Conservation (phyloP, 768 basidiomycete species). For the Tylopilus cervinicoccineus region DNA sequence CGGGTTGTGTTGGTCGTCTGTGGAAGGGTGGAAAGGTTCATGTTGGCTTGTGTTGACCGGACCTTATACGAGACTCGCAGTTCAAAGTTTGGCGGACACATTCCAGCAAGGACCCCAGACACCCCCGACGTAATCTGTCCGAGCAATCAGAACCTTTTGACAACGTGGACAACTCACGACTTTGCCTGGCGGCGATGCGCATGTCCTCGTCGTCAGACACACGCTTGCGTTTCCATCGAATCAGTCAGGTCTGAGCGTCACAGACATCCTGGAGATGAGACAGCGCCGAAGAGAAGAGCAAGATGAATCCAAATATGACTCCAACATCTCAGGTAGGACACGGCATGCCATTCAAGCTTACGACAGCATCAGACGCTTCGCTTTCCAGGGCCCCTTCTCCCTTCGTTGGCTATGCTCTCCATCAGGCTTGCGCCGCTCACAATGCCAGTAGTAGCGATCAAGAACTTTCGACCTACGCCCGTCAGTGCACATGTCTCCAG, state of each 20-base stretch:
- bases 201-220: conserved; percentile 27
- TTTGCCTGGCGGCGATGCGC: too few relatives aligned
- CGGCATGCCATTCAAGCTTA: conserved; percentile 7
- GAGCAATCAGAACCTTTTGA: conserved; percentile 1
- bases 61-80: conserved; percentile 49
- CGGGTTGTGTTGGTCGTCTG: conserved; percentile 35
- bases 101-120: conserved; percentile 28
- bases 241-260: conserved; percentile 1
- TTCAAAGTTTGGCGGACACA: conserved; percentile 22
- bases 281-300: conserved; percentile 3
- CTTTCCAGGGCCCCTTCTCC: conserved; percentile 21
- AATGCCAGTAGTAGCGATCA: conserved; percentile 91
- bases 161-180: neutral
- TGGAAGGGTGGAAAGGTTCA: conserved; percentile 44
- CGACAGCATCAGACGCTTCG: conserved; percentile 38
- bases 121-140: conserved; percentile 9
- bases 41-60: conserved; percentile 50
- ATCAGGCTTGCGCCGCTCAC: conserved; percentile 74
- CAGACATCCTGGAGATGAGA: conserved; percentile 12
- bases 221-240: conserved; percentile 43
- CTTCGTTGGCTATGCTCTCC: conserved; percentile 57
- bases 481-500: conserved; percentile 8
- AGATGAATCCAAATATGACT: conserved; percentile 12
- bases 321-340: conserved; percentile 14
- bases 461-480: conserved; percentile 70